A percentile compares a stretch with the other conserved stretches of the same genome.
phyloP scores from a whole-genome alignment of 176 grass and related monocot genomes.

The Cymbopogon citratus region DNA sequence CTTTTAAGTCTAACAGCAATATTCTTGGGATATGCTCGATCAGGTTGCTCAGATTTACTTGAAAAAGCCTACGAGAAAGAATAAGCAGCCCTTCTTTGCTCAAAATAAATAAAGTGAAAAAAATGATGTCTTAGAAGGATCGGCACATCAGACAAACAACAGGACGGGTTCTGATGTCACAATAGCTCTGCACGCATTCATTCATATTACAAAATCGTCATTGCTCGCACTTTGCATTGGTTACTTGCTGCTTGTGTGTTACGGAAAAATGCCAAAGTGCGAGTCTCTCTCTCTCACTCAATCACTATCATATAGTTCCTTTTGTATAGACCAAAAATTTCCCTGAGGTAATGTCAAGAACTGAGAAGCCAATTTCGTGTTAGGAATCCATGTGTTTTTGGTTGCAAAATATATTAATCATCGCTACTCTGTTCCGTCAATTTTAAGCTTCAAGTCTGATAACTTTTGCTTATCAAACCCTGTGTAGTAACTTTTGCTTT shows the following conservation, averaged over 20 bases:
- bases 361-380: neutral
- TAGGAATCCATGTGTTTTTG: neutral
- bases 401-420: neutral
- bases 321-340: neutral
- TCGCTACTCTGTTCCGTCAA: neutral
- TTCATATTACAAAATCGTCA: neutral
- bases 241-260: neutral
- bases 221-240: neutral
- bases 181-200: neutral
- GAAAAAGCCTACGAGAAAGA: neutral
- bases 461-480: neutral
- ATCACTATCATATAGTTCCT: neutral
- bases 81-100: no score
- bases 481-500: neutral
- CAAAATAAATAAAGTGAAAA: no score
- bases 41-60: neutral
- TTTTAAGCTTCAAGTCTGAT: neutral
- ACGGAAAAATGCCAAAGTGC: neutral
- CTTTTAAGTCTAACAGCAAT: neutral
- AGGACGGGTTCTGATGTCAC: no score
- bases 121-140: no score
- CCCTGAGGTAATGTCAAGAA: neutral
- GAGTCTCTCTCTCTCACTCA: neutral
- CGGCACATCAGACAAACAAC: no score
- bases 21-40: slow-evolving; percentile 15